phyloP scores from a whole-genome alignment of 129 eudicot genomes.

The Saposhnikovia divaricata region DNA sequence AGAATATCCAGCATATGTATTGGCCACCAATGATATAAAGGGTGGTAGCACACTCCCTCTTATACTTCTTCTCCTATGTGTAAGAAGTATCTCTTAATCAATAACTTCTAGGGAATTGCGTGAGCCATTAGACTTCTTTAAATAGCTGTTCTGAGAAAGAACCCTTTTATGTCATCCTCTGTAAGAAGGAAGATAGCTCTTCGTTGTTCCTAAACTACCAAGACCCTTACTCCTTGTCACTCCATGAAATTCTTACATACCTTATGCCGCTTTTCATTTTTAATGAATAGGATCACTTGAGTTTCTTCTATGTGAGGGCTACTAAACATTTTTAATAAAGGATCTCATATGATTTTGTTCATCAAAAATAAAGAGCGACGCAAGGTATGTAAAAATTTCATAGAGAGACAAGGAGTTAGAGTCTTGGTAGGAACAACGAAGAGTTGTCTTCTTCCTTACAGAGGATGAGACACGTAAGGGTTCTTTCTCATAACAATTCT shows the following conservation, averaged over 20 bases:
- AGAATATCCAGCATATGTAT: no score
- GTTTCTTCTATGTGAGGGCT: conserved; percentile 26
- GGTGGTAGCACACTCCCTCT: neutral
- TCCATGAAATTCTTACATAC: conserved; percentile 29
- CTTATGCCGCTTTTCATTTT: conserved; percentile 30
- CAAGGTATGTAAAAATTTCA: conserved; percentile 23
- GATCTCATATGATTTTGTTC: conserved; percentile 32
- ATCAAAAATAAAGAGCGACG: conserved; percentile 37
- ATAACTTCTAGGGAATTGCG: conserved; percentile 32
- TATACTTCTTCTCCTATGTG: neutral
- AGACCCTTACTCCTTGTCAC: conserved; percentile 41
- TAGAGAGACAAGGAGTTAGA: conserved; percentile 43
- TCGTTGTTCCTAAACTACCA: conserved; percentile 19
- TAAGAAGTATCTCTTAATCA: conserved; percentile 16
- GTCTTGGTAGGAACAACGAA: conserved; percentile 22
- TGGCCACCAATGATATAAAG: conserved; percentile 8
- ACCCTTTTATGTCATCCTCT: conserved; percentile 18
- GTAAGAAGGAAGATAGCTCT: conserved; percentile 35
- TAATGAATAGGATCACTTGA: conserved; percentile 33
- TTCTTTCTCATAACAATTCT: conserved; percentile 6
- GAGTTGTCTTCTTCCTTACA: conserved; percentile 35
- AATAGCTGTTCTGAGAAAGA: neutral
- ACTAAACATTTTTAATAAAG: neutral
- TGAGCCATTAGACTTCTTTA: conserved; percentile 20
- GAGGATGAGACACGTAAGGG: conserved; percentile 21